phyloP scores from a whole-genome alignment of 768 basidiomycete species.

The Russula abietina region DNA sequence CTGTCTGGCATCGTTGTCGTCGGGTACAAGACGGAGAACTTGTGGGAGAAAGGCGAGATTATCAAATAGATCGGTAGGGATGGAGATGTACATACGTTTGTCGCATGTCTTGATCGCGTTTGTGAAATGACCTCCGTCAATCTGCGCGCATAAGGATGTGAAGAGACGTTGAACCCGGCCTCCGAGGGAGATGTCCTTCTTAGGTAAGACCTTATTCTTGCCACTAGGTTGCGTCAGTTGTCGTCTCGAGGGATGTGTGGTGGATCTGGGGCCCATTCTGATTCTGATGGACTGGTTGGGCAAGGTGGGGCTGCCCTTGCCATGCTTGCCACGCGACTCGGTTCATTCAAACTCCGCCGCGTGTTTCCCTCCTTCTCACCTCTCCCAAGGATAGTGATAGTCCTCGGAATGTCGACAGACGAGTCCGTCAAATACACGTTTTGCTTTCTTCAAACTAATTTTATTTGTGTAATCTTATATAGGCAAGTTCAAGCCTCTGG shows the following conservation, averaged over 20 bases:
- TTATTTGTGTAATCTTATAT: neutral
- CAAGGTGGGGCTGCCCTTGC: neutral
- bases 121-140: conserved; percentile 80
- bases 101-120: conserved; percentile 91
- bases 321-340: conserved; percentile 11
- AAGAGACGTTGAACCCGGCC: conserved; percentile 55
- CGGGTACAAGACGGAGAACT: conserved; percentile 69
- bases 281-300: neutral
- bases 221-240: conserved; percentile 3
- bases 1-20: conserved; percentile 65
- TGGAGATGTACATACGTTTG: conserved; percentile 57
- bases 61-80: neutral
- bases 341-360: conserved; percentile 23
- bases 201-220: conserved; percentile 30
- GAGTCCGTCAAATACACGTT: conserved; percentile 20
- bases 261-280: conserved; percentile 22
- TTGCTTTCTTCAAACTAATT: conserved; percentile 1
- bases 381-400: conserved; percentile 3
- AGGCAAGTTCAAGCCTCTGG: conserved; percentile 6
- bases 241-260: conserved; percentile 3
- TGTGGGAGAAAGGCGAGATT: neutral
- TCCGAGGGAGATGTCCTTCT: conserved; percentile 31
- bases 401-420: conserved; percentile 23
- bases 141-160: conserved; percentile 76
- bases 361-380: conserved; percentile 2